A percentile compares a stretch with the other conserved stretches of the same genome.
These are phyloP conservation scores for Lentinula lateritia DNA, from an alignment of 768 basidiomycete species.

Conservation along the genomic window DNA sequence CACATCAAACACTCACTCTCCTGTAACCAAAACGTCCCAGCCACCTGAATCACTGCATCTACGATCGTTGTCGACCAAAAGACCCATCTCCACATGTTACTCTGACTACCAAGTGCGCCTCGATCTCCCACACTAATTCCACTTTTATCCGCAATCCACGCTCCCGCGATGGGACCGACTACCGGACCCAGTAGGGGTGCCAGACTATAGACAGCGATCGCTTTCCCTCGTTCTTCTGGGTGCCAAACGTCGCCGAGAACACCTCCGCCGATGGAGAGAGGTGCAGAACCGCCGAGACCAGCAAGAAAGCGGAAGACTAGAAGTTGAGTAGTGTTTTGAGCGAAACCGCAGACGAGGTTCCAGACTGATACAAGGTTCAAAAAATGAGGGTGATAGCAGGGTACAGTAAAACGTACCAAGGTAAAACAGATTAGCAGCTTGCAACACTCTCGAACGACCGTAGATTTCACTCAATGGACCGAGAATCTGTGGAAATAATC, in stretches of 20 bases:
- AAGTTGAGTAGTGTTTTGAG: constrained; percentile 35
- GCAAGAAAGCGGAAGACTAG: constrained; percentile 49
- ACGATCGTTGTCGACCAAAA: constrained; percentile 67
- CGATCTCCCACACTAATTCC: background rate
- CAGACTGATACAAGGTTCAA: constrained; percentile 22
- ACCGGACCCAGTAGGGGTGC: constrained; percentile 62
- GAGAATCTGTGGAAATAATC: constrained; percentile 23
- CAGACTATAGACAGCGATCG: constrained; percentile 60
- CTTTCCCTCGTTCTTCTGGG: constrained; percentile 58
- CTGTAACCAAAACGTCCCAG: constrained; percentile 52
- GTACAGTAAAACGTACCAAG: constrained; percentile 36
- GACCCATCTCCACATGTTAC: constrained; percentile 70
- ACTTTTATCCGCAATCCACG: constrained; percentile 30
- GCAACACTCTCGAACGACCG: constrained; percentile 59
- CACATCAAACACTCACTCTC: constrained; percentile 43
- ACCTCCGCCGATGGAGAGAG: constrained; percentile 48
- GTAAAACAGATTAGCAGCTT: constrained; percentile 58
- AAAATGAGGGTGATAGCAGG: background rate
- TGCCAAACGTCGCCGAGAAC: constrained; percentile 62
- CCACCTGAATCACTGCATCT: constrained; percentile 46
- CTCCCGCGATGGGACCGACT: constrained; percentile 57
- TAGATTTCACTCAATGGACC: constrained; percentile 74
- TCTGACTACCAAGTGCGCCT: constrained; percentile 43
- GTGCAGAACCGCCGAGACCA: constrained; percentile 51
- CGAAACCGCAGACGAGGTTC: constrained; percentile 44